A percentile compares a stretch with the other conserved stretches of the same genome.
Conservation (phyloP, 495 filamentous ascomycete genomes). For the Cryomyces antarcticus region DNA sequence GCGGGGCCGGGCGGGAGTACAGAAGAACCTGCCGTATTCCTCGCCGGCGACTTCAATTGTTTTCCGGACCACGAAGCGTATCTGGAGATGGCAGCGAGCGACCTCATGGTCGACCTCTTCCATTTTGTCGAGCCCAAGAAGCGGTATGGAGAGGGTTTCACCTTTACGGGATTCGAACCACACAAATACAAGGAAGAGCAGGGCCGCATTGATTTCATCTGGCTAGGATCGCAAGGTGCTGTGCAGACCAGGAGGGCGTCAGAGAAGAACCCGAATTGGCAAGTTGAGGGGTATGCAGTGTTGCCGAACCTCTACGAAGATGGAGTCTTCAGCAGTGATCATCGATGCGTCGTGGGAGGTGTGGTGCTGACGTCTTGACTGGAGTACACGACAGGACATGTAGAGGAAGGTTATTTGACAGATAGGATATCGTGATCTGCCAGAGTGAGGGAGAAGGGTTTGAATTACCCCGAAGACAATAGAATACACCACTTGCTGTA, state of each 20-base stretch:
- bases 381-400: too few species aligned
- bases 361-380: slow-evolving; percentile 8
- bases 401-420: too few species aligned
- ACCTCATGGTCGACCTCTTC: slow-evolving; percentile 33
- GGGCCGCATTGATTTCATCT: slow-evolving; percentile 39
- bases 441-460: too few species aligned
- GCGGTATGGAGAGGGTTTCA: slow-evolving; percentile 40
- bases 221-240: slow-evolving; percentile 19
- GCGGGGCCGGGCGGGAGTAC: background rate
- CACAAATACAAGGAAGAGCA: slow-evolving; percentile 13
- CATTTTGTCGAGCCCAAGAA: slow-evolving; percentile 19
- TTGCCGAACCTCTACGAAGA: slow-evolving; percentile 44
- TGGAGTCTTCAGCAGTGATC: slow-evolving; percentile 51
- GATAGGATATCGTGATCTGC: too few species aligned
- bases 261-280: slow-evolving; percentile 2
- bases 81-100: slow-evolving; percentile 27
- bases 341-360: slow-evolving; percentile 54
- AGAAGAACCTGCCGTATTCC: slow-evolving; percentile 26
- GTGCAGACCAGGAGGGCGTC: too few species aligned
- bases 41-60: slow-evolving; percentile 68
- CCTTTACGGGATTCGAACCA: slow-evolving; percentile 50
- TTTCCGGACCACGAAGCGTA: slow-evolving; percentile 45
- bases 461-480: too few species aligned
- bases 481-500: too few species aligned
- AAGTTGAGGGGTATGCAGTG: slow-evolving; percentile 29